Evolutionary conservation across 75 land plant genomes (phyloP).

Genomic region (Isoetes taiwanensis): DNA sequence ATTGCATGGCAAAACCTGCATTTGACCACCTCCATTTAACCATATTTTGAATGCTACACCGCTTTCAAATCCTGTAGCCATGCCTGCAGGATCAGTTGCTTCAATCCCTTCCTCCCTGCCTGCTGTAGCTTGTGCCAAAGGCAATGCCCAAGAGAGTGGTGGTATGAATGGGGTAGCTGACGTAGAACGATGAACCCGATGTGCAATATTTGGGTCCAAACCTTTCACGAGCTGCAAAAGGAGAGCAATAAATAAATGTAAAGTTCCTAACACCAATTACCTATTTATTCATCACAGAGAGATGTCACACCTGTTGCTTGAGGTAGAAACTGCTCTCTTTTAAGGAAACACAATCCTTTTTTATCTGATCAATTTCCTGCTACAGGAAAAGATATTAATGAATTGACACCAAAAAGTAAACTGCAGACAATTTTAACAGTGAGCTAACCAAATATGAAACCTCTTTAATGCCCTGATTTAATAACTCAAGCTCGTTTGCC

Average conservation of each 20-base stretch:
- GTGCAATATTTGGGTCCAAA: not conserved
- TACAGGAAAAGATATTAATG: too few species aligned
- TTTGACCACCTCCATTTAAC: not conserved
- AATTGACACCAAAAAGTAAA: not conserved
- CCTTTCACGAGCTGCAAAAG: not conserved
- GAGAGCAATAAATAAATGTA: not conserved
- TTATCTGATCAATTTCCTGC: conserved; percentile 9
- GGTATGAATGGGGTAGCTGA: not conserved
- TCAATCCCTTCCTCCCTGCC: not conserved
- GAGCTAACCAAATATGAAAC: conserved; percentile 16
- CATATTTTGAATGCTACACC: conserved; percentile 5
- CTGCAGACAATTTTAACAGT: not conserved
- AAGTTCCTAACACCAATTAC: not conserved
- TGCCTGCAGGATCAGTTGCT: conserved; percentile 8
- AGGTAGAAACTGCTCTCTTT: conserved; percentile 6
- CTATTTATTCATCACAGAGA: not conserved
- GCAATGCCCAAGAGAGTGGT: conserved; percentile 14
- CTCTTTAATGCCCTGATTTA: conserved; percentile 41
- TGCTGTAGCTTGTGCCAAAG: conserved; percentile 13
- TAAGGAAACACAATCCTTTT: not conserved
- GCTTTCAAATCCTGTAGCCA: conserved; percentile 1
- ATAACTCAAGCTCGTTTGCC: conserved; percentile 37
- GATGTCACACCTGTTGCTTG: conserved; percentile 12
- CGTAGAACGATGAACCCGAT: not conserved
- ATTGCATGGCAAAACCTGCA: too few species aligned